Percentiles rank a stretch among this genome's conserved stretches.
Evolutionary conservation across 129 eudicot species (phyloP).

Genomic region (sunflower (Helianthus annuus)): HanXRQr2.0-SUNRISE NC_035434.2:115989513-115990012

Average conservation of each 20-base stretch:
- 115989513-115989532: slow-evolving; percentile 94
- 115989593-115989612: too few relatives aligned
- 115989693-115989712: too few relatives aligned
- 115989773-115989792: slow-evolving; percentile 98
- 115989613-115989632: slow-evolving; percentile 4
- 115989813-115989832: slow-evolving; percentile 89
- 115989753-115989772: slow-evolving; percentile 98
- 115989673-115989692: too few relatives aligned
- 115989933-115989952: slow-evolving; percentile 93
- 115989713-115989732: slow-evolving; percentile 91
- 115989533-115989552: slow-evolving; percentile 85
- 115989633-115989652: not conserved
- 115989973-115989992: slow-evolving; percentile 95
- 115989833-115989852: slow-evolving; percentile 86
- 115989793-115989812: slow-evolving; percentile 89
- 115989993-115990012: slow-evolving; percentile 98
- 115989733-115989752: slow-evolving; percentile 94
- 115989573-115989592: slow-evolving; percentile 15
- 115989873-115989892: slow-evolving; percentile 3
- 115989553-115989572: slow-evolving; percentile 95
- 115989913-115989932: slow-evolving; percentile 87
- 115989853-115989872: slow-evolving; percentile 13
- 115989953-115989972: slow-evolving; percentile 99
- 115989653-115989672: not conserved
- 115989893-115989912: slow-evolving; percentile 46